Evolutionary conservation across 2,329 filamentous ascomycete species (phyloP).

Genomic region (Talaromyces islandicus): DNA sequence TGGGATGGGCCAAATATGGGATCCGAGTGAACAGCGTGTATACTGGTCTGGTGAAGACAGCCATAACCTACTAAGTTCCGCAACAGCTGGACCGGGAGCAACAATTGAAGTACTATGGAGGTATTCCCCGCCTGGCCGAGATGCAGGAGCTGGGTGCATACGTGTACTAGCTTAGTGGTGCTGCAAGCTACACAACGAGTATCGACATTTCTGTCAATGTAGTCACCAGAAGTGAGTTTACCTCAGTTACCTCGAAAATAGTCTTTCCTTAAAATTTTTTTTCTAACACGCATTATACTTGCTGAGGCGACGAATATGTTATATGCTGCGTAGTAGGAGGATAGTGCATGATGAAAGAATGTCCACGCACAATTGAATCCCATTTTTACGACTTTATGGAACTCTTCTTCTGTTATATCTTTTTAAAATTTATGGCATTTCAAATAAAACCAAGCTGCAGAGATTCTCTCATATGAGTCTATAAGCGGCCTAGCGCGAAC

Average conservation of each 20-base stretch:
- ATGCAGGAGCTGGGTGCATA: constrained; percentile 48
- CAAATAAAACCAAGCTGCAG: not conserved
- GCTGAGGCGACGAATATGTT: not conserved
- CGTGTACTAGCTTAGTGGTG: constrained; percentile 43
- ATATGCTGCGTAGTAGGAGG: not conserved
- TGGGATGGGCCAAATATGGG: constrained; percentile 64
- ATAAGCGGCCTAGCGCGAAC: not conserved
- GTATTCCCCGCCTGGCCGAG: constrained; percentile 47
- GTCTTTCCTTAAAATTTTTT: not conserved
- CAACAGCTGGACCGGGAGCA: constrained; percentile 46
- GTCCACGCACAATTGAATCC: not conserved
- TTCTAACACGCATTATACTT: not conserved
- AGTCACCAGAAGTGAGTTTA: constrained; percentile 34
- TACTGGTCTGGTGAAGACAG: constrained; percentile 18
- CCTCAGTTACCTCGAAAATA: too few species aligned
- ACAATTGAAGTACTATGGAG: constrained; percentile 51
- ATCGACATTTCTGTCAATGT: constrained; percentile 47
- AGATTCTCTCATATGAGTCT: not conserved
- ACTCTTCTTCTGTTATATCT: not conserved
- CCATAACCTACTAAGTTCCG: constrained; percentile 47
- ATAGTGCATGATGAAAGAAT: not conserved
- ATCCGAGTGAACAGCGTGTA: constrained; percentile 62
- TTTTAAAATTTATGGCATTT: not conserved
- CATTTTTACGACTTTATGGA: not conserved
- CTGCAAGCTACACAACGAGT: constrained; percentile 44